Evolutionary conservation across 352 stramenopile genomes (phyloP).

Genomic region (Phytophthora hibernalis): DNA sequence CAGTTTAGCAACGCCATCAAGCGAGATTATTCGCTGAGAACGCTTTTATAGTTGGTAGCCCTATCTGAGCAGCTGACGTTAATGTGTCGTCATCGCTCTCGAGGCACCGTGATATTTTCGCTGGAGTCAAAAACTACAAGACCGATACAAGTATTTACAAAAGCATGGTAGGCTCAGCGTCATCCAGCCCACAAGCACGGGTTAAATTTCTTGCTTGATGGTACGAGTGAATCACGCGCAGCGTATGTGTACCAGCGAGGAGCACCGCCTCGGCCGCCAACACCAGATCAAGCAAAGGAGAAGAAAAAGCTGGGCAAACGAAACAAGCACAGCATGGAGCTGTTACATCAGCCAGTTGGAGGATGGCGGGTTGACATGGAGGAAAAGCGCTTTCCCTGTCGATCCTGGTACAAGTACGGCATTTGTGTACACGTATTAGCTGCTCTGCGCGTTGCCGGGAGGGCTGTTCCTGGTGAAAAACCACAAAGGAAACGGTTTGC

Average conservation of each 20-base stretch:
- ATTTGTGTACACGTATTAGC: neutral
- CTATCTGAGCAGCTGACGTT: slow-evolving; percentile 5
- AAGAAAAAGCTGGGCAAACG: slow-evolving; percentile 12
- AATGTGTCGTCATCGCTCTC: slow-evolving; percentile 14
- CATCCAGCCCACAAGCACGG: slow-evolving; percentile 14
- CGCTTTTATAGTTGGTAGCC: slow-evolving; percentile 14
- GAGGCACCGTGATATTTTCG: neutral
- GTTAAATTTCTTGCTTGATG: slow-evolving; percentile 5
- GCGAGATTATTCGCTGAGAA: slow-evolving; percentile 24
- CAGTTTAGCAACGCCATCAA: slow-evolving; percentile 38
- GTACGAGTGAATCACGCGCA: slow-evolving; percentile 2
- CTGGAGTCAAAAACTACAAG: slow-evolving; percentile 10
- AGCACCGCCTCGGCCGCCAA: neutral
- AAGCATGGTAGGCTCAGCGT: slow-evolving; percentile 2
- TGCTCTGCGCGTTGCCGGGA: neutral
- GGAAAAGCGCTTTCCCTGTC: neutral
- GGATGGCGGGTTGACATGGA: slow-evolving; percentile 12
- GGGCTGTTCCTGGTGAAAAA: neutral
- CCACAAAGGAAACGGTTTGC: neutral
- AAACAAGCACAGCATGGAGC: slow-evolving; percentile 10
- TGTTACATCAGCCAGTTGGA: neutral
- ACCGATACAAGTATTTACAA: neutral
- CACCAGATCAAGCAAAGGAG: neutral
- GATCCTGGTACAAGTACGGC: slow-evolving; percentile 9
- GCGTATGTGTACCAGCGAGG: slow-evolving; percentile 9